Base-by-base conservation (phyloP, 345 rosid species). In the Psidium friedrichsthalianum region DNA sequence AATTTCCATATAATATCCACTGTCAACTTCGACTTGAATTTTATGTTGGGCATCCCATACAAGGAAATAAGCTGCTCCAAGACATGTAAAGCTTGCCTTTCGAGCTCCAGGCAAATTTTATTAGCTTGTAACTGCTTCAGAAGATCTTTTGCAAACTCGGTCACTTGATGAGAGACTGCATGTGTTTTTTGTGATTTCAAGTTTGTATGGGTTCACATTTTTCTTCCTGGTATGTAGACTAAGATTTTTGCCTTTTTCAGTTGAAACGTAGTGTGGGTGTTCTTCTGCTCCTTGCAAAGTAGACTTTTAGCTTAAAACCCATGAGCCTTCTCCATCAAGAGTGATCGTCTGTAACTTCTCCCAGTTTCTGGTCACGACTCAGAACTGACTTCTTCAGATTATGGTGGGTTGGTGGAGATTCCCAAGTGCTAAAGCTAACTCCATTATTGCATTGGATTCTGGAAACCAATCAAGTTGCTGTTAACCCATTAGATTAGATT, bases 21-120 rank as follows among this genome's bases (percentile, higher is more conserved):
- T 42, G 51, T 18, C 76, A 83, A 69, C 59, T 82, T 89, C 87
- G 56, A 84, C 52, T 24, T 87, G 83, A 89, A 86, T 82, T 64
- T 25, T 89, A 80, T 40, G 84, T 88, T 80, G 88, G 87, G 89
- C 83, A 69, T 89, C 85, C 87, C 84, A 56, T 82, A 88, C 88
- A 86, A 90, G 92, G 88, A 89, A 95, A 93, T 95, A 95, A 95
- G 92, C 88, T 87, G 92, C 94, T 89, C 88, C 57, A 83, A 90
- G 92, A 90, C 98, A 85, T 85, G 56, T 51, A 58, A 89, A 88
- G 87, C 88, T 56, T 82, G 57, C 51, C 82, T 51, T 57, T 49
- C 32, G 58, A 83, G 85, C 61, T 58, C 85, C 51, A 40, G 88
- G 84, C 52, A n/a, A 82, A 42, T 88, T 89, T 56, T 27, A 57